Evolutionary conservation across 2,329 filamentous ascomycete genomes (phyloP), one percentile per base, ranked within the genome.

Genomic region (Zopfia rhizophila): DNA sequence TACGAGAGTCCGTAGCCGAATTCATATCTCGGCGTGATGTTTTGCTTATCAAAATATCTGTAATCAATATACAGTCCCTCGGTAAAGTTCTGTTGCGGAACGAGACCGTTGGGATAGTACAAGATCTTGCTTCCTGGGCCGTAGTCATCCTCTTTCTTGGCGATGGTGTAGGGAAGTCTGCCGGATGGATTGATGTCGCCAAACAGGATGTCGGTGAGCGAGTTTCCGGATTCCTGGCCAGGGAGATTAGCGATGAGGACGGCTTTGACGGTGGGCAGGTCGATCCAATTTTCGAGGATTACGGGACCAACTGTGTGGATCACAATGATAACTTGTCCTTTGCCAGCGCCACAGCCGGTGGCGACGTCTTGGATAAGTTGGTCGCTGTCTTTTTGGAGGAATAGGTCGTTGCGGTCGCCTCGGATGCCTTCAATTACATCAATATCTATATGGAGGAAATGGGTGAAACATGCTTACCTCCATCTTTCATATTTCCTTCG

Each of bases 11-110:
- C 93, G 49, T 86, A 92, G 0, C 93, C 92, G 60, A 97, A 97
- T 33, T 90, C 88, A 65, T 87, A 97, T 1, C 89, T 87, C 1
- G 92, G 92, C 4, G 78, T 78, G 48, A 94, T 86, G 45, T 80
- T 77, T 42, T 87, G 72, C 65, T 88, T 89, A 76, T 96, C 91
- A 58, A 97, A 92, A 70, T 92, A 83, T 10, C 91, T 86, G 73
- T 97, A 96, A 75, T 97, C 93, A 56, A 95, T 86, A 65, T 92
- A 92, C 0, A 96, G 74, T 0, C 90, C 90, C 65, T 96, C 90
- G 1, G 79, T 81, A 66, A 94, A 96, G 54, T 90, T 86, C 58
- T 95, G 90, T 64, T 96, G 90, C 0, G 91, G 90, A 1, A 87
- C 77, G 3, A 89, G 75, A 12, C 80, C 83, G 56, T 90, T 88